Evolutionary conservation across 768 basidiomycete species (phyloP).

Genomic region (Lepiota brunneoincarnata): DNA sequence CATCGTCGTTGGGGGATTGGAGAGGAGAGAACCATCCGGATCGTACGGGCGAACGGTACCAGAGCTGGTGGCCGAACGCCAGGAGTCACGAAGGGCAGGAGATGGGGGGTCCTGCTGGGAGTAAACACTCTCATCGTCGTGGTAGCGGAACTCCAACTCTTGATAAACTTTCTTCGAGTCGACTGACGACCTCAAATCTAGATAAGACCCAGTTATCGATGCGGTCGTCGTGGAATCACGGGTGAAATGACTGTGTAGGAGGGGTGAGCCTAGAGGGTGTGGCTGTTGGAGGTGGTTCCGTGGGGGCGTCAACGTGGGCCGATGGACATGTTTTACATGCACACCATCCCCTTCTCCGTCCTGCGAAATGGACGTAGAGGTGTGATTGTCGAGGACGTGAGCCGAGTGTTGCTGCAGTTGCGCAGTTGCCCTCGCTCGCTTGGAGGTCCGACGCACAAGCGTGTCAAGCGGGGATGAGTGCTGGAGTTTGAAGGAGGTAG

Average conservation of each 20-base stretch:
- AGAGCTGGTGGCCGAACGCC: constrained; percentile 27
- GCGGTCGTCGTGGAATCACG: constrained; percentile 40
- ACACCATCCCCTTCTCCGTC: constrained; percentile 4
- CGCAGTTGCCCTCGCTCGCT: constrained; percentile 23
- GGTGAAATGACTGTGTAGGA: constrained; percentile 47
- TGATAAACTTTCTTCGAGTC: constrained; percentile 27
- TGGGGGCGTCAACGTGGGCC: constrained; percentile 10
- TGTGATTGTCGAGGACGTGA: constrained; percentile 10
- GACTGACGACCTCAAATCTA: constrained; percentile 9
- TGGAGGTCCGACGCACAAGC: constrained; percentile 54
- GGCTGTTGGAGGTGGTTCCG: constrained; percentile 7
- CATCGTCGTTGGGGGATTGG: too few species aligned
- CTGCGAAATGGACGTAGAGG: constrained; percentile 8
- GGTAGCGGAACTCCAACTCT: constrained; percentile 28
- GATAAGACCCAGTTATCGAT: constrained; percentile 20
- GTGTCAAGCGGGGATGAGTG: constrained; percentile 56
- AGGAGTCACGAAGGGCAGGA: constrained; percentile 37
- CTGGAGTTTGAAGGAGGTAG: constrained; percentile 26
- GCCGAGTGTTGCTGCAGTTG: constrained; percentile 13
- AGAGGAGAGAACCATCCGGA: not conserved
- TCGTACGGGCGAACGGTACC: constrained; percentile 11
- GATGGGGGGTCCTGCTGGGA: constrained; percentile 24
- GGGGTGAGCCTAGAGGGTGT: constrained; percentile 33
- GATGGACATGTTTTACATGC: constrained; percentile 4
- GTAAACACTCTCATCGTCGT: constrained; percentile 43